Base-by-base conservation (phyloP, 768 basidiomycete species). In the Trametes elegans region DNA sequence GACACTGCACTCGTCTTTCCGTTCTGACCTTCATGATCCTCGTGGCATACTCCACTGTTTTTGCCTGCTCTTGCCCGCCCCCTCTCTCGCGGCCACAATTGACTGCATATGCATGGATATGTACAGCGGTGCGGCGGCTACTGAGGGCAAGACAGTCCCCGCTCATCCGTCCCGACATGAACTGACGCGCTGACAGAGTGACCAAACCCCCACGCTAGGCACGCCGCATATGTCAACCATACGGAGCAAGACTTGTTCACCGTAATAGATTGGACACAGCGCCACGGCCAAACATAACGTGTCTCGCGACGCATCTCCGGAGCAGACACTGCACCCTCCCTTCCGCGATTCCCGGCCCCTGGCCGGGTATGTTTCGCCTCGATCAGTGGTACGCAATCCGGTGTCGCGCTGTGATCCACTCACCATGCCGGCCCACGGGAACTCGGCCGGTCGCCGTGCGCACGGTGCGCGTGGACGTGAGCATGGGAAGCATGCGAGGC, bases 231-330 rank as follows among this genome's bases (percentile, higher is more conserved):
- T 8, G 11, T 36, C 16, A 5, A n/a, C 35, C 3, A n/a, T 5
- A n/a, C 21, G 18, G n/a, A 16, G n/a, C n/a, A n/a, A n/a, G n/a
- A n/a, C n/a, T n/a, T n/a, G 31, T 23, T 4, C 9, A 19, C 14
- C 31, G 10, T 2, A 18, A 13, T 47, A 23, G 28, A 68, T 14
- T 67, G 84, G 39, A 74, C 80, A 2, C 85, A 87, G 59, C 74
- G 73, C 11, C 57, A 75, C 19, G 84, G 24, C 29, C 10, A 11
- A 5, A 11, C 5, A 46, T 5, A 23, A 86, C 66, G 80, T 86
- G 83, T 83, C 62, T 54, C 74, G 42, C 41, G 41, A 42, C 44
- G 24, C 42, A 35, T 53, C 41, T 53, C 21, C 35, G 41, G 36
- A 32, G 8, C 21, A 14, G 21, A 34, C 34, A 43, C 41, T 24